Evolutionary conservation across 2,329 filamentous ascomycete species (phyloP).

Genomic region (Simplicillium sp.): DNA sequence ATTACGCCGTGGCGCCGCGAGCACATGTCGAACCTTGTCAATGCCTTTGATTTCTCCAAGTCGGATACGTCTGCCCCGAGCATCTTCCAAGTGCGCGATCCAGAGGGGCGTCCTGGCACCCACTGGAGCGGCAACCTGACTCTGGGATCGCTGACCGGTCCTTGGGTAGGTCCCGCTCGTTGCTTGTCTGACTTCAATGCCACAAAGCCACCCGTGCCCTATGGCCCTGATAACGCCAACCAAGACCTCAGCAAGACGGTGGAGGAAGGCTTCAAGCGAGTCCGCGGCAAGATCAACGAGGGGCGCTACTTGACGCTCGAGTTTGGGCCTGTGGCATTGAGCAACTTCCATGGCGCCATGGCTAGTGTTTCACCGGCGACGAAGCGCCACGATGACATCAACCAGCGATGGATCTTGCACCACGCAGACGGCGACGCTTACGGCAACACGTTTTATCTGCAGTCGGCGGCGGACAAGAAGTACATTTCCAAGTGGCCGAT

Average conservation of each 20-base stretch:
- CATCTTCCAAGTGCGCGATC: conserved; percentile 26
- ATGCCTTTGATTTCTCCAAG: conserved; percentile 29
- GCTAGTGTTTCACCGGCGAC: conserved; percentile 6
- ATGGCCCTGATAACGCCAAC: conserved; percentile 21
- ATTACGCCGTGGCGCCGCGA: conserved; percentile 16
- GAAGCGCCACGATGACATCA: conserved; percentile 23
- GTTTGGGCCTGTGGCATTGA: conserved; percentile 26
- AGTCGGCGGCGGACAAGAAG: conserved; percentile 15
- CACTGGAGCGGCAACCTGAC: conserved; percentile 23
- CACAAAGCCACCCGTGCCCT: conserved; percentile 26
- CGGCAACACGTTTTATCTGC: conserved; percentile 12
- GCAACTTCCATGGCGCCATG: conserved; percentile 17
- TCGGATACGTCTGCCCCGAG: conserved; percentile 34
- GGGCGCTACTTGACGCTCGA: conserved; percentile 44
- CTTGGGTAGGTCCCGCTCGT: conserved; percentile 28
- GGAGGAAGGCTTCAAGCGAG: conserved; percentile 42
- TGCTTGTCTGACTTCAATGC: conserved; percentile 20
- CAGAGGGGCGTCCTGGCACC: conserved; percentile 17
- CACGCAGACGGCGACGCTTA: conserved; percentile 16
- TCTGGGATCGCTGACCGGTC: conserved; percentile 7
- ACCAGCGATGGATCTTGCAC: conserved; percentile 40
- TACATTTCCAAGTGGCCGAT: conserved; percentile 7
- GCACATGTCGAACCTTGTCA: conserved; percentile 17
- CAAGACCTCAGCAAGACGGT: conserved; percentile 22
- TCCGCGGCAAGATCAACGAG: conserved; percentile 41